phyloP scores from a whole-genome alignment of 345 rosid species.

The rapeseed (Brassica napus) region DNA sequence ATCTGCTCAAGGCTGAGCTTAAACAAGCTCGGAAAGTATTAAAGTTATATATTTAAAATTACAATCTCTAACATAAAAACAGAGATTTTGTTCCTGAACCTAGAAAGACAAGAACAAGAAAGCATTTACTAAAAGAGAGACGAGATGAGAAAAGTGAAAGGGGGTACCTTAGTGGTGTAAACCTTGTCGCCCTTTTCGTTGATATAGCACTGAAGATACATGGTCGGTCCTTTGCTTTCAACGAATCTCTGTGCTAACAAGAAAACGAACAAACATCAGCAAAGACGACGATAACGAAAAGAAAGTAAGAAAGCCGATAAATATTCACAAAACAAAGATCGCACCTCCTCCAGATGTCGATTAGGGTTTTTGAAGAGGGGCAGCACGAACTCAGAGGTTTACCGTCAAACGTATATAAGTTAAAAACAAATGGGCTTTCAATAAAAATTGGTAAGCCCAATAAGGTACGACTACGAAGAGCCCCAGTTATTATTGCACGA shows the following conservation, averaged over 20 bases:
- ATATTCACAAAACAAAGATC: background rate
- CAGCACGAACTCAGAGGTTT: background rate
- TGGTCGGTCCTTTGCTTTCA: slow-evolving; percentile 23
- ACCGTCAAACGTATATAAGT: background rate
- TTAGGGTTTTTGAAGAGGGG: slow-evolving; percentile 26
- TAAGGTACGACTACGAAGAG: background rate
- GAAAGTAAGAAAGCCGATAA: background rate
- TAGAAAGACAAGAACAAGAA: background rate
- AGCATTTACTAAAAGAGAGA: background rate
- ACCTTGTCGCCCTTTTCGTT: slow-evolving; percentile 80
- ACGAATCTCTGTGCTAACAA: background rate
- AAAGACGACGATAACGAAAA: background rate
- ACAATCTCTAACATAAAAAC: no score
- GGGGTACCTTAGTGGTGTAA: slow-evolving; percentile 72
- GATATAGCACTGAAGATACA: slow-evolving; percentile 81
- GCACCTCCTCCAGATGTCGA: slow-evolving; percentile 2
- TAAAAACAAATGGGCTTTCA: slow-evolving; percentile 25
- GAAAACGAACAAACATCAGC: background rate
- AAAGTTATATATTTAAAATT: background rate
- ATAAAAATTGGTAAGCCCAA: slow-evolving; percentile 4
- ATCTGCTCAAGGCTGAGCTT: background rate
- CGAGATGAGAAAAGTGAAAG: background rate
- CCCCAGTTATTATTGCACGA: background rate
- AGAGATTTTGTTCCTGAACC: background rate
- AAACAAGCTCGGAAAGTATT: background rate